phyloP scores from a whole-genome alignment of 1,139 yeast species.

The Pichia sp. region DNA sequence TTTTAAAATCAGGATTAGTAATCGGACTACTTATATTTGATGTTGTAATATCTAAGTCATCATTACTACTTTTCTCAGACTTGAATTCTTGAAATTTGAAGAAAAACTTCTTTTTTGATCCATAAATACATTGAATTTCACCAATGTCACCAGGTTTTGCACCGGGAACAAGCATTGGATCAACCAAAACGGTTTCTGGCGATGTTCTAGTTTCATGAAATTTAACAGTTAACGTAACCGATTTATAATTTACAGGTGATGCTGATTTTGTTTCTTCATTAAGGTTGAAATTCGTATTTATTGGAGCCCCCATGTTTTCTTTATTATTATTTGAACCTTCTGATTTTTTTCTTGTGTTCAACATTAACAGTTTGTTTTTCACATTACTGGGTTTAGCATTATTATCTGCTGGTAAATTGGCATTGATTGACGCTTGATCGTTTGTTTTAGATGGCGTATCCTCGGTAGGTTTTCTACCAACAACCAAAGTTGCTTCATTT shows the following conservation, averaged over 20 bases:
- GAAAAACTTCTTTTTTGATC: conserved; percentile 33
- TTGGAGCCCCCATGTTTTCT: background rate
- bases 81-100: conserved; percentile 35
- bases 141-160: conserved; percentile 69
- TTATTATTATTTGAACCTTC: background rate
- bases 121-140: conserved; percentile 45
- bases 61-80: conserved; percentile 5
- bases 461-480: conserved; percentile 19
- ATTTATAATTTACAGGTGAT: conserved; percentile 21
- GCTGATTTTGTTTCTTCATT: background rate
- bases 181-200: conserved; percentile 55
- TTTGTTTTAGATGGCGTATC: background rate
- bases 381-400: background rate
- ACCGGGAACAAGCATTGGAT: conserved; percentile 50
- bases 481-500: conserved; percentile 28
- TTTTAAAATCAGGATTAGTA: background rate
- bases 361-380: background rate
- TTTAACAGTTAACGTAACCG: conserved; percentile 51
- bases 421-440: background rate
- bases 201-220: conserved; percentile 68
- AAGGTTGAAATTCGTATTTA: background rate
- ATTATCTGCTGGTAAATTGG: background rate
- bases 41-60: background rate
- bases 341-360: background rate
- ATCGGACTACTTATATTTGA: background rate